phyloP scores from a whole-genome alignment of 2,329 filamentous ascomycete species.

The Colletotrichum caudatum region DNA sequence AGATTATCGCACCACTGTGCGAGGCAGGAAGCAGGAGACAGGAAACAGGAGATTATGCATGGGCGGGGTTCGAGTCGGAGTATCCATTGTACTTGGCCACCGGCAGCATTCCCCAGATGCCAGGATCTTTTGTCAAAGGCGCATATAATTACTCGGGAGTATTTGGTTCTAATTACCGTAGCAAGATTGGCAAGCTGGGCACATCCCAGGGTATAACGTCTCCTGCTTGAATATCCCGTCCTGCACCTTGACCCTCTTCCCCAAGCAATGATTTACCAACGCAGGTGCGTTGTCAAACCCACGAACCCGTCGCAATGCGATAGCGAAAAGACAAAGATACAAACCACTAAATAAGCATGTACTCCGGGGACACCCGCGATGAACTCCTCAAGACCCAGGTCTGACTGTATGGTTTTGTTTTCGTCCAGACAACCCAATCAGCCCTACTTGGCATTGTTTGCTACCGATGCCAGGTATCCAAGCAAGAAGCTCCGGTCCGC shows the following conservation, averaged over 20 bases:
- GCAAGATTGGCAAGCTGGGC: conserved; percentile 30
- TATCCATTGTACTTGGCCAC: neutral
- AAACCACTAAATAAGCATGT: conserved; percentile 16
- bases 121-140: neutral
- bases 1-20: conserved; percentile 19
- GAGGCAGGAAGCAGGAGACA: neutral
- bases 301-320: conserved; percentile 30
- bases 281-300: conserved; percentile 20
- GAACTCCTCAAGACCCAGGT: neutral
- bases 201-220: conserved; percentile 36
- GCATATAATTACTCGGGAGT: conserved; percentile 3
- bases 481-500: conserved; percentile 82
- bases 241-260: conserved; percentile 22
- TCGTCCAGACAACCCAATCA: neutral
- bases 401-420: neutral
- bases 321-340: conserved; percentile 8
- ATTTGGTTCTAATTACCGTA: conserved; percentile 12
- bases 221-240: conserved; percentile 30
- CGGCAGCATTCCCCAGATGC: conserved; percentile 5
- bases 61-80: neutral
- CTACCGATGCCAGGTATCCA: conserved; percentile 74
- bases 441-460: conserved; percentile 50
- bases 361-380: neutral
- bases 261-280: conserved; percentile 25
- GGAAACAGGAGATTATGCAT: conserved; percentile 1